Base-by-base conservation (phyloP, 441 rosid species). In the Pelargonium myrrhifolium region DNA sequence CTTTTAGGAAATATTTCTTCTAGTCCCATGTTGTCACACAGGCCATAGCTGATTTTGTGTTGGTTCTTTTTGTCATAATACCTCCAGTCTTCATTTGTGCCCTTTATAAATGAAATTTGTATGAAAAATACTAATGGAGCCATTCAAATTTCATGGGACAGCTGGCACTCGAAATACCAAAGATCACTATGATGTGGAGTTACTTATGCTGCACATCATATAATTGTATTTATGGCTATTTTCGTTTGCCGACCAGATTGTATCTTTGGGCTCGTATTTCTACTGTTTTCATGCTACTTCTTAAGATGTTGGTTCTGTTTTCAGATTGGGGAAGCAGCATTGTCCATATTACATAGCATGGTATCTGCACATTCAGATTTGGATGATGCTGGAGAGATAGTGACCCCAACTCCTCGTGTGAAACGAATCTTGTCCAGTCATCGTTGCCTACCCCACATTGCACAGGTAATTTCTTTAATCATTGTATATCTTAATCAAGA, bases 321-420 rank as follows among this genome's bases (percentile, higher is more conserved):
- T 9, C 79, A 96, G 99, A 87, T 90, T 66, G 99, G 99, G 75
- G 99, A 96, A 72, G 92, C 91, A 70, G 99, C 99, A 66, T 85
- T 90, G 78, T 87, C 92, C 69, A 87, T 96, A 75, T 76, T 96
- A 78, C 98, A 90, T 74, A 85, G 92, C 87, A 96, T 96, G 99
- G 99, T 90, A 73, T 88, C 96, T 72, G 93, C 98, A 40, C 99
- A 93, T 87, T 96, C 99, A 70, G 99, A 96, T 81, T 75, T 96
- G 71, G 99, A 96, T 82, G 99, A 96, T 76, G 99, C 99, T 65
- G 99, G 99, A 78, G 99, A 96, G 85, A 86, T 93, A 74, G 99
- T 96, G 67, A 93, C 99, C 62, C 99, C 99, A 77, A 96, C 99
- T 64, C 99, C 99, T 59, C 87, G 93, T 82, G 99, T 96, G 62